A percentile compares a stretch with the other conserved stretches of the same genome.
phyloP scores from a whole-genome alignment of 2,329 filamentous ascomycete genomes.

The Apiospora kogelbergensis region DNA sequence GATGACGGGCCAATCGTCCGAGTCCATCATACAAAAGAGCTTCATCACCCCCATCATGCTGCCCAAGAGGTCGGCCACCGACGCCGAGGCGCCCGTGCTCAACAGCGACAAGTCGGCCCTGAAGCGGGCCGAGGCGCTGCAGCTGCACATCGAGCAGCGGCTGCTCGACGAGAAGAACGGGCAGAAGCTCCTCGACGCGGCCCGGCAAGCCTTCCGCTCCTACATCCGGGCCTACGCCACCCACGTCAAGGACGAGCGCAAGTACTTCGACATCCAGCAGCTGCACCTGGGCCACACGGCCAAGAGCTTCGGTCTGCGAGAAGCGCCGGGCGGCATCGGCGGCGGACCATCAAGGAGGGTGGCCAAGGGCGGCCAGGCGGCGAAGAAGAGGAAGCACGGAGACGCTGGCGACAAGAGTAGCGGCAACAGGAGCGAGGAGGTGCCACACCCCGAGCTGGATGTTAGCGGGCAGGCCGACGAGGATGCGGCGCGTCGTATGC shows the following conservation, averaged over 20 bases:
- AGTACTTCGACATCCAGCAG: constrained; percentile 87
- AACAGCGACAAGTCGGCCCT: constrained; percentile 45
- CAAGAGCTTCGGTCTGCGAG: constrained; percentile 88
- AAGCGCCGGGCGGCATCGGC: constrained; percentile 82
- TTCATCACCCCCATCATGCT: constrained; percentile 61
- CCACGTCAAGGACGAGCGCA: constrained; percentile 80
- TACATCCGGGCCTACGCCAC: constrained; percentile 95
- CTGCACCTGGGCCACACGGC: constrained; percentile 90
- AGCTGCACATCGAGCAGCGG: constrained; percentile 61
- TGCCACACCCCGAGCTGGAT: constrained; percentile 28
- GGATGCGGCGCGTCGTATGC: constrained; percentile 62
- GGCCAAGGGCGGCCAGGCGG: constrained; percentile 32
- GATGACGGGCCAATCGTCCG: constrained; percentile 51
- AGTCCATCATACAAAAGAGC: constrained; percentile 62
- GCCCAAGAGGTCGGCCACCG: constrained; percentile 52
- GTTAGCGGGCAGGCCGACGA: constrained; percentile 47
- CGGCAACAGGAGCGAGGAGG: constrained; percentile 29
- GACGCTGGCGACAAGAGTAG: constrained; percentile 30
- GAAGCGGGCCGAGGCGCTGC: constrained; percentile 53
- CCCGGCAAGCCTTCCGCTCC: constrained; percentile 82
- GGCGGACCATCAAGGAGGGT: constrained; percentile 50
- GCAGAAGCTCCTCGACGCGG: constrained; percentile 70
- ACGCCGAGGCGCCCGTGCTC: constrained; percentile 57
- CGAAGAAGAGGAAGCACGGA: constrained; percentile 32
- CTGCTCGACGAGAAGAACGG: constrained; percentile 41